Evolutionary conservation across 352 stramenopile species (phyloP).

Genomic region (Globisporangium splendens): DNA sequence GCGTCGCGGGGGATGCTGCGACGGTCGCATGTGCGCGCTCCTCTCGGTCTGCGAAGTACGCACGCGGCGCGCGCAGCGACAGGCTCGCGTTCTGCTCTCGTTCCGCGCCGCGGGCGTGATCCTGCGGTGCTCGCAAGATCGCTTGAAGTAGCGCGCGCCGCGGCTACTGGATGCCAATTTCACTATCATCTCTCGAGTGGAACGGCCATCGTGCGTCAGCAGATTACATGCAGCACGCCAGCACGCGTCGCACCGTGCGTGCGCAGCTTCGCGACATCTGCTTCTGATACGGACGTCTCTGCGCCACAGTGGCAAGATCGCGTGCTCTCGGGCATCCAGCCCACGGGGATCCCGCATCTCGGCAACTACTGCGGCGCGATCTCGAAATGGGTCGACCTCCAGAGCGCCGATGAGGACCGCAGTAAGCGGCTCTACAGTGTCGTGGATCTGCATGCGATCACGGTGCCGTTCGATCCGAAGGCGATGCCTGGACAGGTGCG

Average conservation of each 20-base stretch:
- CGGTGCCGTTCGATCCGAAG: constrained; percentile 92
- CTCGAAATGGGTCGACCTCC: constrained; percentile 96
- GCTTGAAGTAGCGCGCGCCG: neutral
- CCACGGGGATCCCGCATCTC: constrained; percentile 96
- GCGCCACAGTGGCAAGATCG: constrained; percentile 28
- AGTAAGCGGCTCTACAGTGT: constrained; percentile 67
- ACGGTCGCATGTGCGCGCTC: neutral
- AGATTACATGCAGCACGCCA: neutral
- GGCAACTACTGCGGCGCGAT: constrained; percentile 99
- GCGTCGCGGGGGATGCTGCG: neutral
- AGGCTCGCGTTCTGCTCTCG: neutral
- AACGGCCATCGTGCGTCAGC: neutral
- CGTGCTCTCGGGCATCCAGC: constrained; percentile 97
- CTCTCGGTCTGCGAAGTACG: neutral
- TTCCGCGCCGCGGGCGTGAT: neutral
- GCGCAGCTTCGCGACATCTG: neutral
- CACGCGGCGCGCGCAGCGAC: neutral
- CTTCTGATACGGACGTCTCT: neutral
- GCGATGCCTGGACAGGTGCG: constrained; percentile 88
- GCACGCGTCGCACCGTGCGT: neutral
- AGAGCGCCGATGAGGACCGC: constrained; percentile 41
- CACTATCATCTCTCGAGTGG: neutral
- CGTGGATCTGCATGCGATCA: constrained; percentile 98
- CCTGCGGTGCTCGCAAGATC: neutral
- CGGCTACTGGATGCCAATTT: neutral